A percentile compares a stretch with the other conserved stretches of the same genome.
Conservation (phyloP, 305 asterid genomes). For the Solanum hybrid region DNA sequence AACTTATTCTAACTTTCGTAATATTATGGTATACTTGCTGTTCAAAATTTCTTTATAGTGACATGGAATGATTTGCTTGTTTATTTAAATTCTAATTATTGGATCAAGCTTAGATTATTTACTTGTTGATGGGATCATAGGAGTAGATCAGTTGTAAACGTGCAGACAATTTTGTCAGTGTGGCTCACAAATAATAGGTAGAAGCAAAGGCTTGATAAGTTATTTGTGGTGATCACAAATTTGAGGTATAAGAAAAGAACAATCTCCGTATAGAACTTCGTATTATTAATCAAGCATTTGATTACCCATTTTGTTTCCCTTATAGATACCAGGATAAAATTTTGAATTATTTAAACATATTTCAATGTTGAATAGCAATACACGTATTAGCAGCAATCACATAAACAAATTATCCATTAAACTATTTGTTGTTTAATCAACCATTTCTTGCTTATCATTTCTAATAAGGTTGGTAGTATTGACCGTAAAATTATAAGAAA, state of each 20-base stretch:
- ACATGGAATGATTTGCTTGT: not conserved
- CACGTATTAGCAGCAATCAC: not conserved
- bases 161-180: not conserved
- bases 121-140: not conserved
- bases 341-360: not conserved
- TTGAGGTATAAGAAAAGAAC: not conserved
- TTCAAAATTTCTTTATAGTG: not conserved
- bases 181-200: not conserved
- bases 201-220: not conserved
- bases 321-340: not conserved
- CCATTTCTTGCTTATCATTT: not conserved
- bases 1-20: not conserved
- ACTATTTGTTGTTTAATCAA: not conserved
- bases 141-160: not conserved
- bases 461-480: not conserved
- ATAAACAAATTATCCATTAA: not conserved
- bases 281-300: not conserved
- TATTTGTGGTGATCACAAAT: not conserved
- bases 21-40: not conserved
- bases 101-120: not conserved
- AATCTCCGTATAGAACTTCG: not conserved
- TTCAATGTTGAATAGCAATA: not conserved
- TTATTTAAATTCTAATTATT: not conserved
- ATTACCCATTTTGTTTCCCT: not conserved
- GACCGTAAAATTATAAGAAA: not conserved